phyloP scores from a whole-genome alignment of 305 asterid species.

The Solanum hybrid region DNA sequence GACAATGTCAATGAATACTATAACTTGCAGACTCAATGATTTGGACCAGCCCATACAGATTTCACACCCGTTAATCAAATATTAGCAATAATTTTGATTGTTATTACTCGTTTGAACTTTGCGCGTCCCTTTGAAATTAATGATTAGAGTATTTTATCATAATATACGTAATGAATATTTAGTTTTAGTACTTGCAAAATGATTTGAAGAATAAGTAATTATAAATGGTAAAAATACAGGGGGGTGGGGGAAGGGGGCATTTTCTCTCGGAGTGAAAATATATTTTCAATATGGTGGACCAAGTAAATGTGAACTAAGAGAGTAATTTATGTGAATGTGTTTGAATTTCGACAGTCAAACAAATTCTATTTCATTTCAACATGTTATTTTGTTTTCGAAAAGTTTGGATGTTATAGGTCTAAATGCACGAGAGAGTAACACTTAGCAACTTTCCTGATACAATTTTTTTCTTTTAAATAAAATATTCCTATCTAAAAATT shows the following conservation, averaged over 20 bases:
- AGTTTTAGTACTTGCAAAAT: not conserved
- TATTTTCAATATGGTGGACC: not conserved
- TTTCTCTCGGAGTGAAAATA: not conserved
- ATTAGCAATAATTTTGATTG: not conserved
- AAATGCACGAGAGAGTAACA: not conserved
- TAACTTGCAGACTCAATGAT: not conserved
- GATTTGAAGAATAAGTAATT: not conserved
- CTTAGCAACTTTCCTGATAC: not conserved
- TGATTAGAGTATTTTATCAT: not conserved
- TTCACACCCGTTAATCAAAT: not conserved
- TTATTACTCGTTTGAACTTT: not conserved
- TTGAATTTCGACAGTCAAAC: not conserved
- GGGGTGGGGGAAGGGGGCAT: not conserved
- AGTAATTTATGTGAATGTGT: not conserved
- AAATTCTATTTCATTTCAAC: not conserved
- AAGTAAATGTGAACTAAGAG: not conserved
- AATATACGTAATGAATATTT: not conserved
- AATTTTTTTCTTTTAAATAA: fast-evolving
- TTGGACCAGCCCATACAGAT: not conserved
- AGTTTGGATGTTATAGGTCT: not conserved
- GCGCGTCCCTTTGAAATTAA: not conserved
- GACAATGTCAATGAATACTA: not conserved
- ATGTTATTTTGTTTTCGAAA: not conserved
- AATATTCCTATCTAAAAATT: not conserved
- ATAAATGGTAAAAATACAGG: not conserved